phyloP scores from a whole-genome alignment of 2,329 filamentous ascomycete species.

The Alternaria ventricosa region DNA sequence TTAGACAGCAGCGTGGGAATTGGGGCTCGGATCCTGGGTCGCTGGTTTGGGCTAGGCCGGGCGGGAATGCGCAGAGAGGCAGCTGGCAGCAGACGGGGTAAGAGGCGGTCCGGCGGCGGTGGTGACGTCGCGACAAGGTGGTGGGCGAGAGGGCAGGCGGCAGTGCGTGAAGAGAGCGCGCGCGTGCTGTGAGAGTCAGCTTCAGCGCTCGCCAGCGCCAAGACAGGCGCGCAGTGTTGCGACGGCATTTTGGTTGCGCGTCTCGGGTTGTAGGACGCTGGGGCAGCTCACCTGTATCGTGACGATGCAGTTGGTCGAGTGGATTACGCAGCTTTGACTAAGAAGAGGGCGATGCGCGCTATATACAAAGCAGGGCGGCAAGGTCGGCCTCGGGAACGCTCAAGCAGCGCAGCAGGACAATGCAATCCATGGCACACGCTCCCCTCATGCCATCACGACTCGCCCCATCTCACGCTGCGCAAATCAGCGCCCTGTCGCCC shows the following conservation, averaged over 20 bases:
- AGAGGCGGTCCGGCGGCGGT: neutral
- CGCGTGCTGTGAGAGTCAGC: conserved; percentile 18
- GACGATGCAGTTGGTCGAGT: conserved; percentile 25
- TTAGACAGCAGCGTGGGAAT: conserved; percentile 9
- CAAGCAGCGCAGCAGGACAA: neutral
- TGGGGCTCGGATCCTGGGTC: no score
- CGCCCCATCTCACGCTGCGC: neutral
- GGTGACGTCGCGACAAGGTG: conserved; percentile 17
- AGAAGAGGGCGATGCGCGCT: conserved; percentile 16
- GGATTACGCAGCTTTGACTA: conserved; percentile 32
- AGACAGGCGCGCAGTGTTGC: conserved; percentile 13
- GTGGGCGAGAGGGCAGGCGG: conserved; percentile 5
- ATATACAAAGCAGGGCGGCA: conserved; percentile 17
- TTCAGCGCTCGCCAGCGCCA: conserved; percentile 7
- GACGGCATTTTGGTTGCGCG: conserved; percentile 14
- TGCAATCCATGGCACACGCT: neutral
- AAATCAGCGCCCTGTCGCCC: neutral
- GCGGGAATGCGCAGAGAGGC: no score
- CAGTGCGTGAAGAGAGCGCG: conserved; percentile 8
- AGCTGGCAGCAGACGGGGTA: neutral
- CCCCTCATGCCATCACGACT: neutral
- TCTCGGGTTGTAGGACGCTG: conserved; percentile 4
- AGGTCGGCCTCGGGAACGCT: conserved; percentile 7
- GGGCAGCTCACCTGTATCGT: conserved; percentile 27
- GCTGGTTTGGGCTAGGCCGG: no score